A percentile compares a stretch with the other conserved stretches of the same genome.
Conservation (phyloP, 2,329 filamentous ascomycete genomes). For the Aspergillus bombycis region DNA sequence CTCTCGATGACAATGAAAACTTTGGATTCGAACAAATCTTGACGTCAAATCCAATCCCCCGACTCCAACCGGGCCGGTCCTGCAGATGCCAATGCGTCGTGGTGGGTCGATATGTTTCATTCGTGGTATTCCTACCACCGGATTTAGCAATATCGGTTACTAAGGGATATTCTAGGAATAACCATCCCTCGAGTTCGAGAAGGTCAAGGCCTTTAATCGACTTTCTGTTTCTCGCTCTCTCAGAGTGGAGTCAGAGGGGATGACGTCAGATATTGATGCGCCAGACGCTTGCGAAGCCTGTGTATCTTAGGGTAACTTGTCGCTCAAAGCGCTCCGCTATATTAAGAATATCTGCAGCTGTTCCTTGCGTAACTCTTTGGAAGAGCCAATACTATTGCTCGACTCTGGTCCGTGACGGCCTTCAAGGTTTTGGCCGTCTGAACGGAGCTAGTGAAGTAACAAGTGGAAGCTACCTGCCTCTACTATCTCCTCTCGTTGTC, state of each 20-base stretch:
- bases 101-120: background rate
- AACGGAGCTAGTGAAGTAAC: too few species aligned
- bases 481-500: background rate
- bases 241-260: background rate
- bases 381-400: background rate
- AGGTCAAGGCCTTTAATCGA: background rate
- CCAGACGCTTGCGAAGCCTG: background rate
- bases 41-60: background rate
- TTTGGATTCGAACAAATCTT: background rate
- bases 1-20: background rate
- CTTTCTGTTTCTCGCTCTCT: background rate
- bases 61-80: slow-evolving; percentile 6
- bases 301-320: background rate
- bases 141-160: background rate
- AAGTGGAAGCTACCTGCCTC: background rate
- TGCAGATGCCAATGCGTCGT: background rate
- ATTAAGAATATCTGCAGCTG: background rate
- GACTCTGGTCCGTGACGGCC: too few species aligned
- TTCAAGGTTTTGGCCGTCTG: too few species aligned
- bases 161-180: background rate
- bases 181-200: background rate
- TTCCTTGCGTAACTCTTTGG: background rate
- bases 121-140: background rate
- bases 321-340: background rate
- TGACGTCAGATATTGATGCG: background rate